Conservation (phyloP, 225 moss, liverwort and hornwort genomes). For the Bryoerythrophyllum caledonicum region DNA sequence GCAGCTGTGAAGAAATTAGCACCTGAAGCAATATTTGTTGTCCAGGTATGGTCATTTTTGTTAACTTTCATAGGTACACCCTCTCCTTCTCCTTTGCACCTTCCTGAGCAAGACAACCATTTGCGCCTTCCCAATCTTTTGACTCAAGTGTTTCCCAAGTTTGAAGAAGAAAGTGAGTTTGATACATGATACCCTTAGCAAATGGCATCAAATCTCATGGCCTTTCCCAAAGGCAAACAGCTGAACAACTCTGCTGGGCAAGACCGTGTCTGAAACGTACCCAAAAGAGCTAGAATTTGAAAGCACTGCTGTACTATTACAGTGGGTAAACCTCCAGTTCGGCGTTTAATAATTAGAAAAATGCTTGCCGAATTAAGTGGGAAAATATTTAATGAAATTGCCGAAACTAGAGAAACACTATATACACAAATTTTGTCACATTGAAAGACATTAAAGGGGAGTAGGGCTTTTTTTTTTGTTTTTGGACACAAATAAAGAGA, state of each 20-base stretch:
- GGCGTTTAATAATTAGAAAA: too few species aligned
- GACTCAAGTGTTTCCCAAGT: slow-evolving; percentile 21
- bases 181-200: not conserved
- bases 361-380: too few species aligned
- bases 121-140: slow-evolving; percentile 24
- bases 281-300: not conserved
- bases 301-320: not conserved
- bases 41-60: slow-evolving; percentile 50
- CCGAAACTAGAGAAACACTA: too few species aligned
- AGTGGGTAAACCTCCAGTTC: too few species aligned
- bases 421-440: too few species aligned
- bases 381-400: too few species aligned
- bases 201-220: not conserved
- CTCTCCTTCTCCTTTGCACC: slow-evolving; percentile 1
- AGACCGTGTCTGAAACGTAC: not conserved
- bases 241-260: not conserved
- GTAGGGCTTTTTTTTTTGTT: too few species aligned
- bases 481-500: too few species aligned
- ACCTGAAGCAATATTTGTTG: slow-evolving; percentile 78
- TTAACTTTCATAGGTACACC: not conserved
- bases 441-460: too few species aligned
- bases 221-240: not conserved
- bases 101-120: slow-evolving; percentile 7
- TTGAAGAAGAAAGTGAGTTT: not conserved
- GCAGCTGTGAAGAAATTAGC: slow-evolving; percentile 77